Percentiles rank a stretch among this genome's conserved stretches.
Conservation (phyloP, 225 moss, liverwort and hornwort genomes). For the Straminergon stramineum region DNA sequence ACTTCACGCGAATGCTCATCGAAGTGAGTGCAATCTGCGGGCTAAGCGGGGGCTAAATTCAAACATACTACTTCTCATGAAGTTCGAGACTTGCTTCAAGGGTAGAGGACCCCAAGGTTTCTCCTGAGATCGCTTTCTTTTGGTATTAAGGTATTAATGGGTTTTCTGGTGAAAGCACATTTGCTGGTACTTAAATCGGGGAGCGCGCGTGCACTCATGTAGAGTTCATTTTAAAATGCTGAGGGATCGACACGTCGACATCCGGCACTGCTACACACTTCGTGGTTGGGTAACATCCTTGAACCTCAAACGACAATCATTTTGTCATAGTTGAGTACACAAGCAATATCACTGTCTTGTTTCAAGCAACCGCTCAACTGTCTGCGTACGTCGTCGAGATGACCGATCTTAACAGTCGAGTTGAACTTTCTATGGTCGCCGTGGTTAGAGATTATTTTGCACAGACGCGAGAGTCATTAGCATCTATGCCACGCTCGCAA, state of each 20-base stretch:
- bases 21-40: background rate
- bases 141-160: background rate
- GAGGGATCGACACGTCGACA: background rate
- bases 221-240: background rate
- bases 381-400: background rate
- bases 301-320: background rate
- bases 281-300: background rate
- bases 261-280: background rate
- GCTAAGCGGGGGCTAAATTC: background rate
- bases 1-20: background rate
- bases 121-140: background rate
- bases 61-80: background rate
- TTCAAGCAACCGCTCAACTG: background rate
- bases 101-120: background rate
- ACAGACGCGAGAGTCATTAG: background rate
- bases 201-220: conserved; percentile 8
- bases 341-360: background rate
- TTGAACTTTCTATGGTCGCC: background rate
- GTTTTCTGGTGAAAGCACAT: background rate
- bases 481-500: background rate
- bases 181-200: background rate
- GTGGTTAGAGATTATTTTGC: background rate
- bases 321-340: background rate
- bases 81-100: background rate
- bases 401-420: background rate